These are phyloP conservation scores for Novymonas esmeraldas DNA, from an alignment of 208 protist species.

Conservation along the genomic window DNA sequence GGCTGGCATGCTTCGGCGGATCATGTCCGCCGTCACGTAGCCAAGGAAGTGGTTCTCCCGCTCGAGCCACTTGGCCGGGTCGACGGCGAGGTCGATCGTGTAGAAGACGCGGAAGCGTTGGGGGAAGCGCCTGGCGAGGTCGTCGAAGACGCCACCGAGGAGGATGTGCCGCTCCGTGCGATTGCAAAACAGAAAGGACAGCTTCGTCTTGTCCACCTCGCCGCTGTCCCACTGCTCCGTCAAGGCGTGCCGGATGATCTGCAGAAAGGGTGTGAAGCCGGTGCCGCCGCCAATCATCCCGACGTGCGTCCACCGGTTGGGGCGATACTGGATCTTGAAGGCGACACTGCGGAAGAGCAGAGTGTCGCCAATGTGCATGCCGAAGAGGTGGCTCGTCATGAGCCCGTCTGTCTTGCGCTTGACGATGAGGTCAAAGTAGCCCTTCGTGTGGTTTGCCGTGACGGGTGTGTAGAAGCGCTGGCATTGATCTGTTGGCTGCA, in stretches of 20 bases:
- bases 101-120: conserved; percentile 90
- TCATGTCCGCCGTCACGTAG: conserved; percentile 79
- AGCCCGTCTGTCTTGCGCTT: conserved; percentile 77
- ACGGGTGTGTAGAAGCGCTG: conserved; percentile 93
- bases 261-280: conserved; percentile 94
- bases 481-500: conserved; percentile 82
- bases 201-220: conserved; percentile 80
- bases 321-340: conserved; percentile 88
- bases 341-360: conserved; percentile 80
- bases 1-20: conserved; percentile 76
- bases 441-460: conserved; percentile 81
- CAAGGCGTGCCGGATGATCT: conserved; percentile 88
- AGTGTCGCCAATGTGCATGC: conserved; percentile 88
- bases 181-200: conserved; percentile 94
- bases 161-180: conserved; percentile 93
- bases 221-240: conserved; percentile 63
- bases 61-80: conserved; percentile 76
- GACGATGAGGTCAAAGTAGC: conserved; percentile 92
- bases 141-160: conserved; percentile 88
- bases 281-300: conserved; percentile 94
- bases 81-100: conserved; percentile 83
- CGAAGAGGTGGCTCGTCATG: conserved; percentile 89
- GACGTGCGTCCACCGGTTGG: conserved; percentile 86
- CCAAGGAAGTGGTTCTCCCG: conserved; percentile 71
- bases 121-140: conserved; percentile 62